Conservation (phyloP, 2,329 filamentous ascomycete species). For the Tolypocladium guangdongense region DNA sequence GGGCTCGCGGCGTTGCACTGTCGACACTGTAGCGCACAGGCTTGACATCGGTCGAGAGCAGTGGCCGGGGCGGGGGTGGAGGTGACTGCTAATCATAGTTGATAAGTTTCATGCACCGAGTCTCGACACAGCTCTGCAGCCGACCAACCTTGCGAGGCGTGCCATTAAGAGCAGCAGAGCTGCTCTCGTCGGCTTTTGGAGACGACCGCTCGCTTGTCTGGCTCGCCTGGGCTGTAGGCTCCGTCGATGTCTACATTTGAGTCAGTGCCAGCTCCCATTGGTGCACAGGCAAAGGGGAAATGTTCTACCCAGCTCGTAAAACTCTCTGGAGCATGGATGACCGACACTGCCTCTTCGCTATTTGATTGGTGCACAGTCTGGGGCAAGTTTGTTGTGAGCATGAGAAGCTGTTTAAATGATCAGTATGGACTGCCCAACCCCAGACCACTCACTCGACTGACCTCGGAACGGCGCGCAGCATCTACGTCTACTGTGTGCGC, state of each 20-base stretch:
- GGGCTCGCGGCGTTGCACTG: conserved; percentile 67
- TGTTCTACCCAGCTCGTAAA: conserved; percentile 66
- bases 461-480: conserved; percentile 18
- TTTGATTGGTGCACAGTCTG: conserved; percentile 46
- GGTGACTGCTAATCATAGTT: conserved; percentile 2
- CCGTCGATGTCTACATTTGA: conserved; percentile 28
- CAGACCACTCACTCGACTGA: conserved; percentile 6
- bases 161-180: conserved; percentile 13
- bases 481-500: conserved; percentile 9
- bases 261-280: neutral
- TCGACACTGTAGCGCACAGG: conserved; percentile 55
- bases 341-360: conserved; percentile 73
- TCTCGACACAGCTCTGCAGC: neutral
- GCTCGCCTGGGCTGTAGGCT: conserved; percentile 24
- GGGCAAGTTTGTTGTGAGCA: conserved; percentile 46
- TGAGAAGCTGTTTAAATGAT: conserved; percentile 29
- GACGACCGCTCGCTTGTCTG: conserved; percentile 24
- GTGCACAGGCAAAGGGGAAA: neutral
- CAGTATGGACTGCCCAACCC: conserved; percentile 1
- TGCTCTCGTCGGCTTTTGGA: conserved; percentile 25
- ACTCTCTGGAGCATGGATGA: conserved; percentile 80
- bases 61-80: conserved; percentile 46
- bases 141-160: conserved; percentile 13
- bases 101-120: conserved; percentile 2
- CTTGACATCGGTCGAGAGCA: conserved; percentile 64